Conservation (phyloP, 176 grass and related monocot genomes). For the Neostapfia colusana region DNA sequence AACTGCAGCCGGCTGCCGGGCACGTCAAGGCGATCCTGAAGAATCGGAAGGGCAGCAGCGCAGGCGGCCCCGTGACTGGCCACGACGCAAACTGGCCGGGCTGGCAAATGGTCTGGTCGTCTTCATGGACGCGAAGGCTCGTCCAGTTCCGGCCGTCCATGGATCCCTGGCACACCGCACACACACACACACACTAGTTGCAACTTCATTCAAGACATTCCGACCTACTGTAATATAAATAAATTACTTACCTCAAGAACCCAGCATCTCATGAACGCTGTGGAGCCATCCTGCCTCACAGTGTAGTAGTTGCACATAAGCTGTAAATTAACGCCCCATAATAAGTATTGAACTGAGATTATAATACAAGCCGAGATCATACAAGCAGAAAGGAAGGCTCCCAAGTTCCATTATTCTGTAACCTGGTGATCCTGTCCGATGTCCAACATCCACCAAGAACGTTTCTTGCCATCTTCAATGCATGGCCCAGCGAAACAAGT, state of each 20-base stretch:
- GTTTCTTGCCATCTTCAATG: conserved; percentile 63
- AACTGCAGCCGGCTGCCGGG: conserved; percentile 41
- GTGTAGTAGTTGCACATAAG: conserved; percentile 98
- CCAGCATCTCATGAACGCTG: conserved; percentile 82
- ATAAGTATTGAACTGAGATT: neutral
- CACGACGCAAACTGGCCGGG: conserved; percentile 84
- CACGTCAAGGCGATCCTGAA: conserved; percentile 66
- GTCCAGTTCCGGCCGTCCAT: conserved; percentile 76
- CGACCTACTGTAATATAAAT: too few species aligned
- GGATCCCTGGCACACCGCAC: conserved; percentile 67
- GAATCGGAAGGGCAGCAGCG: conserved; percentile 82
- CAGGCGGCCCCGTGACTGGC: conserved; percentile 54
- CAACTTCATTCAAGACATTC: neutral
- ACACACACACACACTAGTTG: neutral
- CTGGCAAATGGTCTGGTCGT: conserved; percentile 69
- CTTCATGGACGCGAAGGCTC: conserved; percentile 59
- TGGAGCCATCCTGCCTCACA: conserved; percentile 86
- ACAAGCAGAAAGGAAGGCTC: neutral
- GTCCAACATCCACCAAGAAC: conserved; percentile 96
- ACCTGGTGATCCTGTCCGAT: conserved; percentile 80
- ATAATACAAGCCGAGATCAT: neutral
- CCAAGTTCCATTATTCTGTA: neutral
- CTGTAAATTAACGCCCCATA: conserved; percentile 37
- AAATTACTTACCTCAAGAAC: conserved; percentile 54
- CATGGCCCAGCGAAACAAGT: conserved; percentile 88